Evolutionary conservation across 176 grass and related monocot genomes (phyloP).

Genomic region (Oryza nivara): DNA sequence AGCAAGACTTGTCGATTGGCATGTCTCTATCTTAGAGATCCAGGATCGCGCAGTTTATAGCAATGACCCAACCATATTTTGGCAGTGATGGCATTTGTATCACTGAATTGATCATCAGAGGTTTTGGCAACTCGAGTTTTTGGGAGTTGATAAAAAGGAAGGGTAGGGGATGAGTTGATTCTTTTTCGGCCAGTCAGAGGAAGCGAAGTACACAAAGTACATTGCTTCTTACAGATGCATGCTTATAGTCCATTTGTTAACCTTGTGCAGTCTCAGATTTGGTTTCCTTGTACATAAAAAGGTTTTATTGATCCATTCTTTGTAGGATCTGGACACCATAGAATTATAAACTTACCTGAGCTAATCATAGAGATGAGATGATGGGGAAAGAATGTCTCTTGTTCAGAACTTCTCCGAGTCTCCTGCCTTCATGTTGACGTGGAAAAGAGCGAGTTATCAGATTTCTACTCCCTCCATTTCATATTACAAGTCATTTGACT

Average conservation of each 20-base stretch:
- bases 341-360: slow-evolving; percentile 32
- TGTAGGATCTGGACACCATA: slow-evolving; percentile 51
- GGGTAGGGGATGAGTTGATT: slow-evolving; percentile 11
- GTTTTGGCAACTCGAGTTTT: slow-evolving; percentile 52
- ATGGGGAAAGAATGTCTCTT: background rate
- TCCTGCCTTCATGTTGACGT: slow-evolving; percentile 21
- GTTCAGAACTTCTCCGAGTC: background rate
- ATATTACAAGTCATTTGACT: too few relatives aligned
- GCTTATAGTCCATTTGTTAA: slow-evolving; percentile 28
- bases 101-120: background rate
- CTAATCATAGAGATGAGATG: slow-evolving; percentile 33
- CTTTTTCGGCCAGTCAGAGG: slow-evolving; percentile 36
- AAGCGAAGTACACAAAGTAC: slow-evolving; percentile 52
- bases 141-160: slow-evolving; percentile 57
- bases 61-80: slow-evolving; percentile 77
- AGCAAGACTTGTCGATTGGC: slow-evolving; percentile 94
- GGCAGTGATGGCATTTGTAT: slow-evolving; percentile 59
- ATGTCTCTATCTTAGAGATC: slow-evolving; percentile 92
- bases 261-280: slow-evolving; percentile 51
- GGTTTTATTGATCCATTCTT: slow-evolving; percentile 52
- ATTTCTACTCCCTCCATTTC: background rate
- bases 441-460: slow-evolving; percentile 3
- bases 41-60: slow-evolving; percentile 94
- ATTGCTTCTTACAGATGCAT: slow-evolving; percentile 46
- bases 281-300: slow-evolving; percentile 63